Evolutionary conservation across 176 grass and related monocot genomes (phyloP), one percentile per base, ranked within the genome.

Genomic region (Chloris gayana): DNA sequence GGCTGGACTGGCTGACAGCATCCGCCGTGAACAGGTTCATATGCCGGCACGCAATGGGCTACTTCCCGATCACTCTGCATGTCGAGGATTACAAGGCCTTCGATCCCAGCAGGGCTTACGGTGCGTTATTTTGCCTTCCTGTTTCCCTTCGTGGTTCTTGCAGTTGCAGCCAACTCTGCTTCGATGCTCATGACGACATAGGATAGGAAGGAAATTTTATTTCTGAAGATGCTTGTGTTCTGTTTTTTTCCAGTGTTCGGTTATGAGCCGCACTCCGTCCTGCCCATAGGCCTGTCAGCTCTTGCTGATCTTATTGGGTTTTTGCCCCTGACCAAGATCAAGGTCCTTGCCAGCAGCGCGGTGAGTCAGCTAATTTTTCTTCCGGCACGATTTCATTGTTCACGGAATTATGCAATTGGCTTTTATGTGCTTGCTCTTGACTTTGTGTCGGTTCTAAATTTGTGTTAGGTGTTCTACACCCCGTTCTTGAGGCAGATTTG

Each of bases 311-410:
- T 83, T 53, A 65, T 85, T 21, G 92, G 92, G 7, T 94, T 98
- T 33, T 85, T 98, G 95, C 95, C 95, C 65, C 70, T 94, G 11
- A 76, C 76, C 19, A 98, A 85, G 53, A 67, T 86, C 77, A 88
- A 94, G 84, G 83, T 91, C 74, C 89, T 98, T 12, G 95, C 92
- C 0, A 98, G 95, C 88, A 98, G 92, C n/a, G 95, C 95, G 46
- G 95, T 97, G 79, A 87, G 91, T 9, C 67, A 80, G 29, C 49
- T 39, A 70, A 63, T 75, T 69, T 69, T 21, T 25, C 31, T 41
- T 74, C 58, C 22, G n/a, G 38, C 18, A 2, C 3, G 30, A 18
- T 56, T n/a, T 30, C 5, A 7, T 29, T 2, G 54, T 30, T 47
- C 2, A 56, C 15, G 14, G 11, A 34, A 14, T 67, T 29, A 14